These are phyloP conservation scores for Melampsora larici-populina DNA, from an alignment of 1,284 basidiomycete genomes.

Conservation along the genomic window DNA sequence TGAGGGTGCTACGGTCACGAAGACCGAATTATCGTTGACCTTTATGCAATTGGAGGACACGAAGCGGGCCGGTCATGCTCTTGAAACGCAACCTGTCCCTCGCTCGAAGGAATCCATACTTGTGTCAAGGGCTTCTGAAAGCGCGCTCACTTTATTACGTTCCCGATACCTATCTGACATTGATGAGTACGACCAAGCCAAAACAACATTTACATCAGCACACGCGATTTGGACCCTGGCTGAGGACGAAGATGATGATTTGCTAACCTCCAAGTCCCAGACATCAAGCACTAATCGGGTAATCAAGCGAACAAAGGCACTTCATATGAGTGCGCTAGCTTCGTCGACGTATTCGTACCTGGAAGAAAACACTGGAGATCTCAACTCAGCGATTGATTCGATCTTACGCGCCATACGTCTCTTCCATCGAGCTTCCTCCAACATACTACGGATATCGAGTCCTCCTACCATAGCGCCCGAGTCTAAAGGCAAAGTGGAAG, in stretches of 20 bases:
- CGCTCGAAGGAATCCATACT: conserved; percentile 13
- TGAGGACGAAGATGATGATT: conserved; percentile 24
- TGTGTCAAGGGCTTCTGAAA: conserved; percentile 17
- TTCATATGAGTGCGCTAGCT: conserved; percentile 31
- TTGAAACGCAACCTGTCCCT: conserved; percentile 25
- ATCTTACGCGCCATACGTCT: conserved; percentile 29
- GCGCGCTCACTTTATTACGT: conserved; percentile 29
- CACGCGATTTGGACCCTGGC: conserved; percentile 33
- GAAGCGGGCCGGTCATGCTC: conserved; percentile 14
- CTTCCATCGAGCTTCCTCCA: conserved; percentile 38
- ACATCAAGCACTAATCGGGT: conserved; percentile 25
- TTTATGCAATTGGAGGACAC: conserved; percentile 38
- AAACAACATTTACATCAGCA: conserved; percentile 21
- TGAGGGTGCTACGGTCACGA: neutral
- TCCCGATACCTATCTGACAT: conserved; percentile 36
- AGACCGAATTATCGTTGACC: conserved; percentile 31
- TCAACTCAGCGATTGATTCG: conserved; percentile 35
- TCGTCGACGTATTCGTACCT: conserved; percentile 38
- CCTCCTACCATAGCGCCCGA: neutral
- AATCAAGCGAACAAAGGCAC: conserved; percentile 22
- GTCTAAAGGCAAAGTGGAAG: conserved; percentile 3
- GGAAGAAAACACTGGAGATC: conserved; percentile 34
- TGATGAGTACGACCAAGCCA: conserved; percentile 13
- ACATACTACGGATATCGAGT: conserved; percentile 35
- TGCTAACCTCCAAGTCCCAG: conserved; percentile 5